These are phyloP conservation scores for Candida wancherniae DNA, from an alignment of 805 yeast genomes.

Conservation along the genomic window DNA sequence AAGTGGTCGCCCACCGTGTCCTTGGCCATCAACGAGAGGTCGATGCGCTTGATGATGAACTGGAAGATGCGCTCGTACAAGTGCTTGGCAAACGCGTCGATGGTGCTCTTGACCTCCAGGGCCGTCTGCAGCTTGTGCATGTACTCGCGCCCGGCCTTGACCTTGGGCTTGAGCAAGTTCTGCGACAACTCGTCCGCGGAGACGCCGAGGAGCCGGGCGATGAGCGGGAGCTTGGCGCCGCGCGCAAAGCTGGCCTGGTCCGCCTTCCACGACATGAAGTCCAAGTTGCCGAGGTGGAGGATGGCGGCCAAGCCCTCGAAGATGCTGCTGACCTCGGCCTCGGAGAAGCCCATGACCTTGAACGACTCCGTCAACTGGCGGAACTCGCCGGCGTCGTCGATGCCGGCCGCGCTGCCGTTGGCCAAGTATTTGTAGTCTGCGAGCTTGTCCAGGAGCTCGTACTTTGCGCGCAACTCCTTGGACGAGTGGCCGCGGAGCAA, in stretches of 20 bases:
- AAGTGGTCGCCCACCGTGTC: conserved; percentile 25
- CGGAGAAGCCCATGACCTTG: conserved; percentile 63
- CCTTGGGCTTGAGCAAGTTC: conserved; percentile 70
- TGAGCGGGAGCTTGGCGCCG: conserved; percentile 42
- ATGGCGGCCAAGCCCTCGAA: conserved; percentile 69
- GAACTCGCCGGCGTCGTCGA: conserved; percentile 73
- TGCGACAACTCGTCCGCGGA: conserved; percentile 45
- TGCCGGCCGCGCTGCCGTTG: conserved; percentile 44
- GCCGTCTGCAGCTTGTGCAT: conserved; percentile 78
- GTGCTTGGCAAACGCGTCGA: conserved; percentile 85
- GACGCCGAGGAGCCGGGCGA: conserved; percentile 66
- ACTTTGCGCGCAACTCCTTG: conserved; percentile 35
- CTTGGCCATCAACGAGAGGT: conserved; percentile 46
- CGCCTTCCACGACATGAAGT: conserved; percentile 57
- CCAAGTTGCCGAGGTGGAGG: conserved; percentile 81
- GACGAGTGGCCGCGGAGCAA: conserved; percentile 62
- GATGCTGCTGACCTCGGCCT: conserved; percentile 51
- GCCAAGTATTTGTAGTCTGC: conserved; percentile 55
- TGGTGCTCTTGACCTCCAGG: conserved; percentile 69
- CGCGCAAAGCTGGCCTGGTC: conserved; percentile 73
- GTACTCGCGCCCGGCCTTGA: conserved; percentile 85
- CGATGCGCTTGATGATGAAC: conserved; percentile 69
- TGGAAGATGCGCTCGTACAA: conserved; percentile 82
- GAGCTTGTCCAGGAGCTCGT: conserved; percentile 39
- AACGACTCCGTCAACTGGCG: conserved; percentile 60